A percentile compares a stretch with the other conserved stretches of the same genome.
phyloP scores from a whole-genome alignment of 2,329 filamentous ascomycete species.

The Gliomastix tumulicola region DNA sequence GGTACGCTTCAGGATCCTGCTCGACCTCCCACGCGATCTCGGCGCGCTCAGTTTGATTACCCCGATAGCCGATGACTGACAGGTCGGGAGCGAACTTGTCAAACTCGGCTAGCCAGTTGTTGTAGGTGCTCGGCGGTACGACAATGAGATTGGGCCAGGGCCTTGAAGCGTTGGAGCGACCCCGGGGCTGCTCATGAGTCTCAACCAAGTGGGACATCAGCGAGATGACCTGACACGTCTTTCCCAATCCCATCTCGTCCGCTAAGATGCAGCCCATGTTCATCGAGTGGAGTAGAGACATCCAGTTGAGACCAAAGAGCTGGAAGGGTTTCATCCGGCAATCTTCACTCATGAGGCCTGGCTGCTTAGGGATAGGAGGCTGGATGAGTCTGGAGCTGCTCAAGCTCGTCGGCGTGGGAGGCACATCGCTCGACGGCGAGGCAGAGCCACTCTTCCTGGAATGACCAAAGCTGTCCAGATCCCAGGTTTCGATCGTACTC shows the following conservation, averaged over 20 bases:
- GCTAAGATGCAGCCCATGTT: constrained; percentile 84
- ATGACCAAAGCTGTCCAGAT: constrained; percentile 39
- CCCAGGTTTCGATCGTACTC: constrained; percentile 37
- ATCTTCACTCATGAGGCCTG: constrained; percentile 67
- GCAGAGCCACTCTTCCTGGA: constrained; percentile 20
- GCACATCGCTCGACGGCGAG: constrained; percentile 24
- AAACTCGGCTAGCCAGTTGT: constrained; percentile 95
- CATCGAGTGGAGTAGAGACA: constrained; percentile 74
- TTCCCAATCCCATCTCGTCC: constrained; percentile 95
- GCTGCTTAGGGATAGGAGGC: constrained; percentile 54
- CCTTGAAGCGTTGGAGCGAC: constrained; percentile 8
- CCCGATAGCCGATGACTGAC: constrained; percentile 64
- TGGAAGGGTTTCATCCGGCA: constrained; percentile 88
- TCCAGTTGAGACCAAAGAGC: constrained; percentile 90
- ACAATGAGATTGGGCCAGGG: constrained; percentile 75
- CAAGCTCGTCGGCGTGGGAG: constrained; percentile 33
- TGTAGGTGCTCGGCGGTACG: constrained; percentile 86
- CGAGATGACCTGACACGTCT: constrained; percentile 94
- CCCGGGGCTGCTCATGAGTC: constrained; percentile 12
- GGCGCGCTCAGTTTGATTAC: constrained; percentile 58
- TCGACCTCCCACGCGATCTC: constrained; percentile 61
- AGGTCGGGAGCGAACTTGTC: constrained; percentile 75
- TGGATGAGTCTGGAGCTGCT: constrained; percentile 22
- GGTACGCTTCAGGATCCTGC: constrained; percentile 56
- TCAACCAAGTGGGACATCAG: constrained; percentile 81